Base-by-base conservation (phyloP, 768 basidiomycete species). In the Suillus fuscotomentosus region DNA sequence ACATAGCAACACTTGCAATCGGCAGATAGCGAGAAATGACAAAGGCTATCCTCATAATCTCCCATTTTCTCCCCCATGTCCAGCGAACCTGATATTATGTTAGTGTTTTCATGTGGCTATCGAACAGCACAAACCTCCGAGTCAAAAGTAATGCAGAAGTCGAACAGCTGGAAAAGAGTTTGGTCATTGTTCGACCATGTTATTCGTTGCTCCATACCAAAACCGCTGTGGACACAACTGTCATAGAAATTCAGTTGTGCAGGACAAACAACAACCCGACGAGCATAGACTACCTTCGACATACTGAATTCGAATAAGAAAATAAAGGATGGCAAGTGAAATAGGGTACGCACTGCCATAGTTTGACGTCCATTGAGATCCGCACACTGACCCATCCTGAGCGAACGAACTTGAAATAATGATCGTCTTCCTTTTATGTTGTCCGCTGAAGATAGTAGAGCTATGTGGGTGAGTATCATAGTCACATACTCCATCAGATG, bases 21-120 rank as follows among this genome's bases (percentile, higher is more conserved):
- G 72, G 71, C 4, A 72, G 50, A 65, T 72, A 73, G 22, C 71
- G 72, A 39, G 50, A 67, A n/a, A 55, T 24, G 17, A 60, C 17
- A 60, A 73, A 72, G 22, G 67, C 66, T 6, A 73, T 59, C 62
- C 71, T 62, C 61, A 54, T 54, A 3, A 60, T 48, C 22, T 66
- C 66, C 71, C 70, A 72, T 47, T 22, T 64, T 20, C 66, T 65
- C 42, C 66, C 55, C 43, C 63, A 64, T 34, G 73, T 14, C 70
- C 66, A 71, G 39, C 63, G 54, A 15, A 68, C 64, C 71, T 72
- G 38, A n/a, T 5, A 13, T 36, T n/a, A 14, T 10, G 17, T 53
- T 20, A 59, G 17, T 9, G 11, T n/a, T 22, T 10, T 3, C 15
- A 38, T 13, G n/a, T 31, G 15, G 15, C 17, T 11, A 38, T 22